Evolutionary conservation across 1,284 basidiomycete genomes (phyloP), one percentile per base, ranked within the genome.

Genomic region (Ustilago vetiveriae): DNA sequence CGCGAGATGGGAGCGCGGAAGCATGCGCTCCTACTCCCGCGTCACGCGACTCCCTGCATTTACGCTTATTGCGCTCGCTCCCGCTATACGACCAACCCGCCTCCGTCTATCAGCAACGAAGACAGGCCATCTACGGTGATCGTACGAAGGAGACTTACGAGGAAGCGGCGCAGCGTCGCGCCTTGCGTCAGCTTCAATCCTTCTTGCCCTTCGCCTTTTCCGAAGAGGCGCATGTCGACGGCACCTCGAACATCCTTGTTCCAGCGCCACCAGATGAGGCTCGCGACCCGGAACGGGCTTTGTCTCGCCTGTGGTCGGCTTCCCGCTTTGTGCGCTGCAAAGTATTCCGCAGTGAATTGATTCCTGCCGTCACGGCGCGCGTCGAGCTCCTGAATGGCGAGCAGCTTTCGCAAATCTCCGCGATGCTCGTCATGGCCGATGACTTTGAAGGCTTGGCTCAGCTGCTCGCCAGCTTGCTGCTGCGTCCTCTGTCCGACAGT

Each of bases 141-240:
- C 68, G 79, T 10, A 45, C 63, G 14, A 72, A 69, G 26, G 78
- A 81, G 56, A 78, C 79, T 7, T 66, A 75, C 46, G 79, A 81
- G 36, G 79, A 81, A 24, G 75, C 78, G n/a, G 63, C 65, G 14
- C 68, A 80, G 46, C 72, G 78, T 17, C 62, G 79, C 7, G 76
- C 76, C 2, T 26, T 64, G n/a, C 72, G 76, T 2, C 72, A 80
- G 46, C 48, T 81, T 21, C 51, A 57, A 8, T 30, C 27, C 6
- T 58, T 54, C 9, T 49, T 76, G 37, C 54, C 72, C 0, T 68
- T 64, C 26, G 60, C 50, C 9, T 72, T 72, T 30, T 48, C 32
- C 3, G 44, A 55, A 4, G 24, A 42, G 3, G 43, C 13, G 3
- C 39, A 43, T 6, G n/a, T 38, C 4, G 10, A 13, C n/a, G 7